Conservation (phyloP, 176 grass and related monocot species). For the Thalia dealbata region DNA sequence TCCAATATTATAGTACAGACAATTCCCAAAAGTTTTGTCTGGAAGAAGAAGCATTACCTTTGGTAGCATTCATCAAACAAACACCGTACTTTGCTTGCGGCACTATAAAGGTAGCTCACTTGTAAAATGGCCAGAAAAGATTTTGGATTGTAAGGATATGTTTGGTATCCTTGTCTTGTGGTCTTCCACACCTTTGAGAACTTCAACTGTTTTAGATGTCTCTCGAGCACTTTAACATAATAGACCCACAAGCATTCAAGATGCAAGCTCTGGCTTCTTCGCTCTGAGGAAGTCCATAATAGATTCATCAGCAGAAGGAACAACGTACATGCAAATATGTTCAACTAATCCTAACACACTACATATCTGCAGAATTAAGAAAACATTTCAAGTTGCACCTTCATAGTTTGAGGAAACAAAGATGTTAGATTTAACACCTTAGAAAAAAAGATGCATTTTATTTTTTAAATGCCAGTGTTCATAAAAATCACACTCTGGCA, state of each 20-base stretch:
- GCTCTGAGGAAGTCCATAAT: constrained; percentile 34
- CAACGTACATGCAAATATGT: background rate
- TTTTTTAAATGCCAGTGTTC: no score
- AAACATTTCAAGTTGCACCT: background rate
- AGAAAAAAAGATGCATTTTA: no score
- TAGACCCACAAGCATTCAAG: constrained; percentile 69
- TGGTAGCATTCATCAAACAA: constrained; percentile 71
- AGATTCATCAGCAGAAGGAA: constrained; percentile 9
- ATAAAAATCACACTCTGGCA: background rate
- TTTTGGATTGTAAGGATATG: constrained; percentile 82
- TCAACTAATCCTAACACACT: background rate
- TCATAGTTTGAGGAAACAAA: no score
- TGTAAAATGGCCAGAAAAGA: constrained; percentile 57
- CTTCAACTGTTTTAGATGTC: constrained; percentile 47
- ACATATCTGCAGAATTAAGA: background rate
- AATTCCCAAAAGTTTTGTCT: background rate
- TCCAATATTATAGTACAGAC: background rate
- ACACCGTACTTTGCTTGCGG: constrained; percentile 70
- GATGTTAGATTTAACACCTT: no score
- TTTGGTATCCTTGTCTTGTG: constrained; percentile 52
- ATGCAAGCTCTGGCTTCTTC: constrained; percentile 45
- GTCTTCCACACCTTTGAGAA: constrained; percentile 66
- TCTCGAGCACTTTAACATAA: constrained; percentile 59
- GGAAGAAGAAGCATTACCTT: constrained; percentile 37
- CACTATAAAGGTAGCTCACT: constrained; percentile 58